Evolutionary conservation across 1,284 basidiomycete species (phyloP).

Genomic region (Ganoderma lucidum): DNA sequence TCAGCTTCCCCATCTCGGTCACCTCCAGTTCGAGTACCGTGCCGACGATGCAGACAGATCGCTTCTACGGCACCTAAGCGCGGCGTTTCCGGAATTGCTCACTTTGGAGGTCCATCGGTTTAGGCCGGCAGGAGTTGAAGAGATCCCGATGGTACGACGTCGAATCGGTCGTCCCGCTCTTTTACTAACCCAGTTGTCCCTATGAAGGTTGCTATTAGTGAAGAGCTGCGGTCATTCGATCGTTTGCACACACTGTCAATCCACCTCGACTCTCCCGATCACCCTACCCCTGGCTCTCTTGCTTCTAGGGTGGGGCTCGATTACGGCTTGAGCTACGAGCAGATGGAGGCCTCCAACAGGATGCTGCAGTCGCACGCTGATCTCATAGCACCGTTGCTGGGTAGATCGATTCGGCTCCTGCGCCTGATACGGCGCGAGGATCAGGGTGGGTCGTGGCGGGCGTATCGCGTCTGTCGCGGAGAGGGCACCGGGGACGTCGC

Average conservation of each 20-base stretch:
- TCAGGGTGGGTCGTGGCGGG: not conserved
- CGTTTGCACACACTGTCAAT: conserved; percentile 1
- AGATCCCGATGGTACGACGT: not conserved
- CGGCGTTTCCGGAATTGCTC: not conserved
- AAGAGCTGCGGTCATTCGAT: not conserved
- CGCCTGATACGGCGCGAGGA: not conserved
- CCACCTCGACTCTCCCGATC: not conserved
- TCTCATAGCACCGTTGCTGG: not conserved
- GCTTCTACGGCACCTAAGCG: not conserved
- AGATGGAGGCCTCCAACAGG: not conserved
- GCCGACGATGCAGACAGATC: not conserved
- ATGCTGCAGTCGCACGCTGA: not conserved
- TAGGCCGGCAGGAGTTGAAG: not conserved
- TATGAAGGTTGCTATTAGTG: not conserved
- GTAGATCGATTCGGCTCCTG: not conserved
- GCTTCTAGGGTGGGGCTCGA: not conserved
- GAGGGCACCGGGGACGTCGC: not conserved
- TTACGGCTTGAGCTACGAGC: not conserved
- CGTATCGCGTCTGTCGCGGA: not conserved
- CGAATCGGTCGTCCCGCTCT: not conserved
- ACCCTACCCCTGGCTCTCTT: not conserved
- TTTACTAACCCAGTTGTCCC: not conserved
- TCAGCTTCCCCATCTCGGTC: not conserved
- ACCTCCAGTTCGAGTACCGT: conserved; percentile 7
- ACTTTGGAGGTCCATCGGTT: conserved; percentile 2